These are phyloP conservation scores for Tulasnella sp. DNA, from an alignment of 768 basidiomycete species.

Conservation along the genomic window DNA sequence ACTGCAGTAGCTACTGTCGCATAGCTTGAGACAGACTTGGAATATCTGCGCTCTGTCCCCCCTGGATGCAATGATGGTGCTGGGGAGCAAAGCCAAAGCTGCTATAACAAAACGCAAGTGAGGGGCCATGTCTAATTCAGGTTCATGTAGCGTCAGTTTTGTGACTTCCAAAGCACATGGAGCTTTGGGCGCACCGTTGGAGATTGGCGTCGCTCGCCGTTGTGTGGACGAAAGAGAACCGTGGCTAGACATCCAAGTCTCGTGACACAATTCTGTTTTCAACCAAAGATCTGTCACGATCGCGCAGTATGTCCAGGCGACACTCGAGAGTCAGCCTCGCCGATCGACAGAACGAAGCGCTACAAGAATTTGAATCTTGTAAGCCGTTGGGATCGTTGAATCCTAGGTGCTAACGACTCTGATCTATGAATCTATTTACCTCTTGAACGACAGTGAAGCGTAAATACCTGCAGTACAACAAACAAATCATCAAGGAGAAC, in stretches of 20 bases:
- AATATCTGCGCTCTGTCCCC: slow-evolving; percentile 50
- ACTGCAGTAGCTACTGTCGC: slow-evolving; percentile 33
- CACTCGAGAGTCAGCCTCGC: slow-evolving; percentile 9
- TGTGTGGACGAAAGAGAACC: no score
- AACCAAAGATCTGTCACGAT: neutral
- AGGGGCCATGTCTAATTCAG: no score
- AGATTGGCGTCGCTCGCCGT: no score
- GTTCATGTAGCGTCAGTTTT: no score
- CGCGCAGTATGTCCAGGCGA: slow-evolving; percentile 8
- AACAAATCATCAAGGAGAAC: slow-evolving; percentile 13
- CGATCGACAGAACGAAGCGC: slow-evolving; percentile 8
- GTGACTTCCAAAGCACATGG: no score
- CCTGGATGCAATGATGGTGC: slow-evolving; percentile 39
- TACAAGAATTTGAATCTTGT: slow-evolving; percentile 15
- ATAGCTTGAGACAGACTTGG: slow-evolving; percentile 40
- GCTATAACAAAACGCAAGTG: no score
- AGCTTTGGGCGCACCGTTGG: no score
- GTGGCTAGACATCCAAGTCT: neutral
- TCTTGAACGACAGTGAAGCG: slow-evolving; percentile 4
- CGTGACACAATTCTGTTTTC: neutral
- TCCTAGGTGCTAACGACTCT: neutral
- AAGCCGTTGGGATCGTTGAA: neutral
- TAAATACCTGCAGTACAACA: slow-evolving; percentile 14
- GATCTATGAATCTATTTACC: neutral
- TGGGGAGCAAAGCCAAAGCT: no score